Evolutionary conservation across 2,329 filamentous ascomycete genomes (phyloP), one percentile per base, ranked within the genome.

Genomic region (Arthroderma sp.): DNA sequence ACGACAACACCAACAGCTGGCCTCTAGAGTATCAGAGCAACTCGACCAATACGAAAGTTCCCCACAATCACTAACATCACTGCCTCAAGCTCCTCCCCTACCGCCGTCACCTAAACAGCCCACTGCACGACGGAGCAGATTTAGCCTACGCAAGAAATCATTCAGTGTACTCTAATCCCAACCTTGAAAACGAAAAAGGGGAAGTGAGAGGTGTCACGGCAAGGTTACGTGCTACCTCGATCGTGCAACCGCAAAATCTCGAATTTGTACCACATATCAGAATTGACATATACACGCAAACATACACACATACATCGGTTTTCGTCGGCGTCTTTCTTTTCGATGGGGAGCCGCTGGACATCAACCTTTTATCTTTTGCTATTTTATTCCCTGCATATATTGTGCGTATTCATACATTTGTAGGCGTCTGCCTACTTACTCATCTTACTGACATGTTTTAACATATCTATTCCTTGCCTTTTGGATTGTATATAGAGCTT

Each of bases 91-190:
- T 3, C 44, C 44, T 17, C 44, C 44, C 5, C 2, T 15, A 31
- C n/a, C 25, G 2, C 33, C 44, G 13, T 23, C 44, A 1, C 44
- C 23, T 4, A 58, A 60, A 31, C 52, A 58, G 37, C 55, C 53
- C 31, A 61, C 44, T 35, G 54, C 54, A 2, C 69, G 66, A 61
- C 73, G 69, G 65, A 72, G 70, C 60, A 70, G 70, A 39, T 76
- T 76, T 64, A 74, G 71, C 56, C 63, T 76, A 56, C 65, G 71
- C 53, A 75, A 74, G 63, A 76, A 74, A 61, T 73, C 70, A 5
- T 75, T 74, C 57, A 73, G 68, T 62, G 67, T 73, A 59, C 62
- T 67, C 54, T 64, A 64, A 58, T 66, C 61, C 63, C 21, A 23
- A 33, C 28, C 17, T n/a, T 6, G 44, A 6, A 43, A 19, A 3